These are phyloP conservation scores for Globisporangium middletonii DNA, from an alignment of 352 stramenopile genomes.

Conservation along the genomic window DNA sequence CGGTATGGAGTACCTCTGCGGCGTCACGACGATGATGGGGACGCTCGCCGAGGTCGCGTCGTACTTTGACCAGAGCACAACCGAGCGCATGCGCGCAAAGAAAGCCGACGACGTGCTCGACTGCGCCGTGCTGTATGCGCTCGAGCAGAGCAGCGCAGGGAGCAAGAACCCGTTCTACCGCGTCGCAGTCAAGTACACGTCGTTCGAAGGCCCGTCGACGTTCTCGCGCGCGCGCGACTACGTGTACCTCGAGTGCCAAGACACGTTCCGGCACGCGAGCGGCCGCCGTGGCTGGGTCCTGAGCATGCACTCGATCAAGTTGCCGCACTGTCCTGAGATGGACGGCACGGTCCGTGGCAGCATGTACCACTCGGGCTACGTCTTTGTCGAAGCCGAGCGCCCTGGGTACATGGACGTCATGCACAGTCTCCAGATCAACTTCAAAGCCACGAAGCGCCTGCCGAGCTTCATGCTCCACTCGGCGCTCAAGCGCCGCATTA, in stretches of 20 bases:
- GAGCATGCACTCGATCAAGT: constrained; percentile 82
- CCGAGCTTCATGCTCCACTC: constrained; percentile 63
- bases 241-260: constrained; percentile 73
- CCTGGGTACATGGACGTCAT: constrained; percentile 82
- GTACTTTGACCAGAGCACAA: constrained; percentile 70
- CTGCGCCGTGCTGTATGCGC: constrained; percentile 55
- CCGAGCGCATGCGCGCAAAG: constrained; percentile 42
- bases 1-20: constrained; percentile 61
- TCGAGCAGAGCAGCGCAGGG: constrained; percentile 30
- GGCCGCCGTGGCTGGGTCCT: constrained; percentile 66
- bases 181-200: constrained; percentile 65
- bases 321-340: constrained; percentile 64
- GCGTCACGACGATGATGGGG: constrained; percentile 70
- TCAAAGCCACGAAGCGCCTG: constrained; percentile 61
- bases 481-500: constrained; percentile 55
- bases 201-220: constrained; percentile 46
- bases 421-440: constrained; percentile 83
- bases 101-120: constrained; percentile 66
- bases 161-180: constrained; percentile 50
- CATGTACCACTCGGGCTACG: constrained; percentile 78
- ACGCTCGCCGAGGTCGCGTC: constrained; percentile 55
- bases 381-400: constrained; percentile 73
- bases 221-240: constrained; percentile 64
- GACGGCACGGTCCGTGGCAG: constrained; percentile 67
- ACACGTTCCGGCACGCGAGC: constrained; percentile 69